phyloP scores from a whole-genome alignment of 106 monocot genomes.

The Dendrobium catenatum region DNA sequence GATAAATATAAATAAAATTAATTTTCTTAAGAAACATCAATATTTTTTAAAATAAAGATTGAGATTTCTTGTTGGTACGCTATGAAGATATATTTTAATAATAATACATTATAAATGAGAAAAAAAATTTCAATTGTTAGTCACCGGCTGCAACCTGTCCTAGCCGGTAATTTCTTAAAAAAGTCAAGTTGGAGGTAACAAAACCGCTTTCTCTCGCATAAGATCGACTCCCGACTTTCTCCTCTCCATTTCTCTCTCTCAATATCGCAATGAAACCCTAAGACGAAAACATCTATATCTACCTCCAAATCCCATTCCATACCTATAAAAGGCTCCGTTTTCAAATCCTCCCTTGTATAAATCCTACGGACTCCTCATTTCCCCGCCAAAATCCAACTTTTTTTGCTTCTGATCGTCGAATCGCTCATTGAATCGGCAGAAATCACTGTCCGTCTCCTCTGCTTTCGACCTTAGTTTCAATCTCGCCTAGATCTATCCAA shows the following conservation, averaged over 20 bases:
- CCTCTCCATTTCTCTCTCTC: neutral
- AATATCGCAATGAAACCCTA: neutral
- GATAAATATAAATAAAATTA: too few relatives aligned
- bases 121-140: neutral
- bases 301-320: neutral
- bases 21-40: too few relatives aligned
- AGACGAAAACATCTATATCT: neutral
- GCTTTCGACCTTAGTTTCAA: neutral
- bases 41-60: too few relatives aligned
- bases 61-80: too few relatives aligned
- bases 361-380: neutral
- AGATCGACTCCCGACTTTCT: neutral
- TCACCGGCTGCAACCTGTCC: neutral
- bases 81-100: too few relatives aligned
- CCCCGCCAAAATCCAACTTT: neutral
- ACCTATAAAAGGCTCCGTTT: conserved; percentile 4
- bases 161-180: neutral
- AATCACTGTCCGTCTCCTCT: neutral
- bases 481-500: neutral
- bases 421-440: neutral
- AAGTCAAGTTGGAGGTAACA: neutral
- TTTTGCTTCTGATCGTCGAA: neutral
- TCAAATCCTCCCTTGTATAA: neutral
- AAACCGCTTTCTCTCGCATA: neutral
- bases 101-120: too few relatives aligned